A percentile compares a stretch with the other conserved stretches of the same genome.
phyloP scores from a whole-genome alignment of 1,139 yeast genomes.

The Debaryomycetaceae sp. region DNA sequence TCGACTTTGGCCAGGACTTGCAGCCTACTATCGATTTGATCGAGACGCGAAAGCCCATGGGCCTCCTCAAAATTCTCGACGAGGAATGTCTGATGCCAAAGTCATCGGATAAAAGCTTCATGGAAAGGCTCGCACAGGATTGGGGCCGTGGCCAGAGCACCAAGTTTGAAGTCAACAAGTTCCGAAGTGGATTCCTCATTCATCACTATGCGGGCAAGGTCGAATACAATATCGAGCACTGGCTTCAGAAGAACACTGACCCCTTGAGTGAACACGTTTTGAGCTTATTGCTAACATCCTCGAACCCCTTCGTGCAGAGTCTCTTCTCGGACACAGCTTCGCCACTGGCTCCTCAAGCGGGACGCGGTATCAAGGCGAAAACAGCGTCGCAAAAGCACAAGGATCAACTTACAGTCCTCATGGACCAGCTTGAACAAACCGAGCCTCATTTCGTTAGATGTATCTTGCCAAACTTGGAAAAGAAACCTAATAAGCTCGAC shows the following conservation, averaged over 20 bases:
- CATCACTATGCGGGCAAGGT: slow-evolving; percentile 95
- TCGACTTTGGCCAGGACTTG: slow-evolving; percentile 93
- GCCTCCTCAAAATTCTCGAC: slow-evolving; percentile 79
- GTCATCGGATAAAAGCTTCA: slow-evolving; percentile 72
- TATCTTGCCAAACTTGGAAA: slow-evolving; percentile 77
- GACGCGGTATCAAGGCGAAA: slow-evolving; percentile 31
- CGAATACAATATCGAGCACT: slow-evolving; percentile 81
- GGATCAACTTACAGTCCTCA: slow-evolving; percentile 64
- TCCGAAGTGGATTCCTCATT: slow-evolving; percentile 60
- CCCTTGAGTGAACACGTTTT: slow-evolving; percentile 77
- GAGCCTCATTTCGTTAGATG: slow-evolving; percentile 97
- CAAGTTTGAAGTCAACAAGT: slow-evolving; percentile 64
- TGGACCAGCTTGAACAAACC: slow-evolving; percentile 67
- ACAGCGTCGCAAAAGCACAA: slow-evolving; percentile 84
- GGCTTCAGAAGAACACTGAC: slow-evolving; percentile 93
- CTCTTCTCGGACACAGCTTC: slow-evolving; percentile 17
- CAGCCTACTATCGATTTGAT: slow-evolving; percentile 92
- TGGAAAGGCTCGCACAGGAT: slow-evolving; percentile 61
- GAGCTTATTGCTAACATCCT: slow-evolving; percentile 44
- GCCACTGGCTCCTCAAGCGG: slow-evolving; percentile 4
- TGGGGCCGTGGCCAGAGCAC: slow-evolving; percentile 47
- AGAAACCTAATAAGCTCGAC: slow-evolving; percentile 63
- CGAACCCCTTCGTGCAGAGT: slow-evolving; percentile 34
- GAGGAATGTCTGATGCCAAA: slow-evolving; percentile 96
- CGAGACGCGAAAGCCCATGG: slow-evolving; percentile 68